Base-by-base conservation (phyloP, 768 basidiomycete genomes). In the Melanogaster broomeanus region DNA sequence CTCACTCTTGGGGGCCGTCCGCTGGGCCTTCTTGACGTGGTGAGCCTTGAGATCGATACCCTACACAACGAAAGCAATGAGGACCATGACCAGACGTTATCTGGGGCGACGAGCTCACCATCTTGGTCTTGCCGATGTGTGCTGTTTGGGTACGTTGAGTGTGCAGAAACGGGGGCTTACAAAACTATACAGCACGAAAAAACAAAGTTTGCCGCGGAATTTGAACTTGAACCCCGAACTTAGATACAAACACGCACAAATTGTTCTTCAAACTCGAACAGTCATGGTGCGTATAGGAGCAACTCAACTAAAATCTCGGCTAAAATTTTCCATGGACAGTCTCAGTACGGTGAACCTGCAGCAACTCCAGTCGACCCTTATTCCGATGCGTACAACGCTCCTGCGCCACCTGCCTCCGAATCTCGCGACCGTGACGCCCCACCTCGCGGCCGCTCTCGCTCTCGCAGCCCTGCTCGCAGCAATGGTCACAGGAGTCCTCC, bases 21-120 rank as follows among this genome's bases (percentile, higher is more conserved):
- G 87, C 68, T 84, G 78, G 63, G 94, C 85, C 84, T 97, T 98
- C 87, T 90, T 96, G 86, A 97, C 95, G 86, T 99, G 96, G 82
- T 98, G 96, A 74, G 80, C 77, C 73, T 81, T 80, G 76, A 98
- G 84, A 78, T 97, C 94, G 76, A 97, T 96, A 87, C 93, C 94
- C 94, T 92, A 70, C 13, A 34, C 41, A 53, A 21, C 16, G 2
- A 39, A 31, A 22, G 21, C 46, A 41, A 37, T 68, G 41, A 61
- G 46, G 60, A 49, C 62, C 44, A 39, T 43, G 25, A 41, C 45
- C 61, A 42, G 59, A 55, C 64, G 58, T 60, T 62, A 61, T 47
- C 53, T 58, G 53, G 61, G 60, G 79, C 74, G 67, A 65, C 73
- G 78, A 75, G 75, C 87, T 86, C 80, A 90, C 88, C 89, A 90